Base-by-base conservation (phyloP, 139 green algal species). In the Ostreobium quekettii region DNA sequence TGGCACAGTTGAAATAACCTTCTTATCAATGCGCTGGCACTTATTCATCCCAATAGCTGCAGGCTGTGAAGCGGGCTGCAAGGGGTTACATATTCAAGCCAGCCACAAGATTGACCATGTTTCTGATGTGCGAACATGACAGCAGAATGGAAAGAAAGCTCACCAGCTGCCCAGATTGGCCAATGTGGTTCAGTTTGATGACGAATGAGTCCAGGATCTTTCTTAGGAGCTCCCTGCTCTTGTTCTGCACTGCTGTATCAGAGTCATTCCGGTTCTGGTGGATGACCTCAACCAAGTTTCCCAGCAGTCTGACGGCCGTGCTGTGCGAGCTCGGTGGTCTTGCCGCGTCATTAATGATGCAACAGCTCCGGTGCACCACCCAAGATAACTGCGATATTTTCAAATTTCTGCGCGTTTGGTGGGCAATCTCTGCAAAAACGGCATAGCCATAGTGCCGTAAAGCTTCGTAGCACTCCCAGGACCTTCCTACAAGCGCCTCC, bases 171-270 rank as follows among this genome's bases (percentile, higher is more conserved):
- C 79, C 66, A 29, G 73, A 63, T 19, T n/a, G 19, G 30, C 61
- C 56, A 36, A 95, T 67, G 15, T 60, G 33, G 24, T 73, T 78
- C 37, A 97, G 73, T 67, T 92, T 96, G 35, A 59, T 70, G 37
- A 91, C 82, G 60, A 97, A 88, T 47, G 78, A 84, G 28, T 90
- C 83, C 49, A 97, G 78, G 48, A 97, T 93, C 26, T 75, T 77
- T 19, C 70, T 80, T 47, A 95, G 78, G 48, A 94, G 82, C 3
- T 62, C 59, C 15, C 84, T 72, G 49, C 76, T 79, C 4, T 48
- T 47, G 62, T 83, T 48, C 19, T 58, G 48, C 15, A 74, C 36
- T 19, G 35, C 48, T 35, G 36, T 31, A 24, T 76, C 53, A n/a
- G 46, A 28, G 29, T 60, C 47, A 37, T 28, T 5, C 2, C 48